A percentile compares a stretch with the other conserved stretches of the same genome.
Evolutionary conservation across 495 filamentous ascomycete genomes (phyloP).

Genomic region (Corynascus novoguineensis): DNA sequence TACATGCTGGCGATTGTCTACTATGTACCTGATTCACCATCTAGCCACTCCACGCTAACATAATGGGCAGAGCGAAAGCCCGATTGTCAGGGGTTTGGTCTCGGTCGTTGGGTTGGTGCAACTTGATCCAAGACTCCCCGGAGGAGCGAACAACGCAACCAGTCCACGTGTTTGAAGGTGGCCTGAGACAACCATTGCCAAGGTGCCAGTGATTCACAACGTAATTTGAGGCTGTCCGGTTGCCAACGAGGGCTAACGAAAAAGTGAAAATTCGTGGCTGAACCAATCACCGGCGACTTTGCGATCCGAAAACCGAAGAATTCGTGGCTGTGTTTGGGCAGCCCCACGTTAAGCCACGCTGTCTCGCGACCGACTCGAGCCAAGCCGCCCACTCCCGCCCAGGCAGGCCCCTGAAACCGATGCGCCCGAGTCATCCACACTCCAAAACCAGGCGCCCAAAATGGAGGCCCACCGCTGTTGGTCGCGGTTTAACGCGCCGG

Average conservation of each 20-base stretch:
- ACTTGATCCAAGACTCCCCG: no score
- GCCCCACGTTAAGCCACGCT: constrained; percentile 7
- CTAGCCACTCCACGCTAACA: no score
- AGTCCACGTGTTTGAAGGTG: neutral
- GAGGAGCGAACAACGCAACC: no score
- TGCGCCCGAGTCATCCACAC: constrained; percentile 11
- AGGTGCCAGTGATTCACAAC: neutral
- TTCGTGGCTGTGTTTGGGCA: neutral
- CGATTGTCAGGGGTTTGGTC: no score
- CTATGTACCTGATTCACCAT: no score
- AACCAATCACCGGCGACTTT: neutral
- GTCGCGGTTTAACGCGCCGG: constrained; percentile 1
- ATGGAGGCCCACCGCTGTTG: constrained; percentile 18
- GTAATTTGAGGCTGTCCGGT: neutral
- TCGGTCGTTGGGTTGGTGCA: no score
- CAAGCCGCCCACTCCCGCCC: neutral
- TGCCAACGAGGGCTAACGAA: neutral
- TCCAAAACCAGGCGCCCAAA: constrained; percentile 14
- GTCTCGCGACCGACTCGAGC: neutral
- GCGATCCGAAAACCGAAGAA: neutral
- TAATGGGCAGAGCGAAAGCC: no score
- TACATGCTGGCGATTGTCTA: no score
- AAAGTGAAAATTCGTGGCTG: neutral
- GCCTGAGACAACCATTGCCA: neutral
- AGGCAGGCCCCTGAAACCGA: constrained; percentile 8